Evolutionary conservation across 192 early-diverging fungal genomes (phyloP).

Genomic region (Mortierella antarctica): DNA sequence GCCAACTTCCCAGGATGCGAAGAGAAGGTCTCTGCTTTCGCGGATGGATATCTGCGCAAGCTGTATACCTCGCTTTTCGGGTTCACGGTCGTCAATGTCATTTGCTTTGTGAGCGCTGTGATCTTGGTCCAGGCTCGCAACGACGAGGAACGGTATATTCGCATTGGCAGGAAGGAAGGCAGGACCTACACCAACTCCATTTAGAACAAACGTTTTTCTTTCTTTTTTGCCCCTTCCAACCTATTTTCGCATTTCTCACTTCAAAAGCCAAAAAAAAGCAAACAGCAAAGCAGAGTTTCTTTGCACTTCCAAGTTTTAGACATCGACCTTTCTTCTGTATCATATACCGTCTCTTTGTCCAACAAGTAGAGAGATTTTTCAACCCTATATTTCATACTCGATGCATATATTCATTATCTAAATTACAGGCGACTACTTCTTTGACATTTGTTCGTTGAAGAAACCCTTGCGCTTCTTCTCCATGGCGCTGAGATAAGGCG

Average conservation of each 20-base stretch:
- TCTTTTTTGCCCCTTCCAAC: background rate
- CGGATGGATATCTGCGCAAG: constrained; percentile 38
- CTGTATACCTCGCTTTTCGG: constrained; percentile 56
- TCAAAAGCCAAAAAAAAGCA: constrained; percentile 2
- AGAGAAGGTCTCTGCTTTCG: constrained; percentile 27
- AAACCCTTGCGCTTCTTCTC: constrained; percentile 80
- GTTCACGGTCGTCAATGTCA: constrained; percentile 51
- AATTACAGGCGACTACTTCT: constrained; percentile 8
- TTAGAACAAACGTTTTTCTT: constrained; percentile 6
- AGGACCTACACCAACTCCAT: constrained; percentile 38
- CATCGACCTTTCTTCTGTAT: no score
- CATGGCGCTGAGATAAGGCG: constrained; percentile 88
- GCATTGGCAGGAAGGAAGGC: constrained; percentile 48
- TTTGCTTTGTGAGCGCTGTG: constrained; percentile 42
- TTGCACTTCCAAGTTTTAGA: background rate
- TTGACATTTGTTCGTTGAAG: constrained; percentile 68
- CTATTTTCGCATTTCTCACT: background rate
- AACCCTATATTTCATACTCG: no score
- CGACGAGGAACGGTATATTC: constrained; percentile 57
- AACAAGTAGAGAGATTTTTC: no score
- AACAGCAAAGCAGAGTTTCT: background rate
- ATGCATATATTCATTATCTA: no score
- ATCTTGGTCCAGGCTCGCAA: constrained; percentile 57
- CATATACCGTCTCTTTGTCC: no score
- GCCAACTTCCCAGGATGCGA: constrained; percentile 24